Evolutionary conservation across 345 rosid species (phyloP).

Genomic region (Diplotaxis tenuifolia): DNA sequence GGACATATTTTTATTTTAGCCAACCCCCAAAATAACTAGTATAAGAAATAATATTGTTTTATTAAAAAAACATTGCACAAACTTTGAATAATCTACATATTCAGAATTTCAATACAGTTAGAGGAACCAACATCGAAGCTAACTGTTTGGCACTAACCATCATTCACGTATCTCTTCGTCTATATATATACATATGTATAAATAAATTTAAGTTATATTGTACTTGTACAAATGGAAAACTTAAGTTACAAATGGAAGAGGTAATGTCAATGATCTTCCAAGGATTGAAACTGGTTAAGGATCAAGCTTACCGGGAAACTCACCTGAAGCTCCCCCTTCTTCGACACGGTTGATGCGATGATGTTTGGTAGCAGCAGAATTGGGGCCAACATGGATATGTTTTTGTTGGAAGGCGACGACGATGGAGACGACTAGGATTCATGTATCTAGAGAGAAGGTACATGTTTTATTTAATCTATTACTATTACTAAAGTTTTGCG

Average conservation of each 20-base stretch:
- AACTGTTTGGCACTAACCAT: slow-evolving; percentile 27
- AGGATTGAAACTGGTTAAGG: slow-evolving; percentile 50
- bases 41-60: background rate
- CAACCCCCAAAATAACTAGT: background rate
- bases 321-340: slow-evolving; percentile 29
- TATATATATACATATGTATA: slow-evolving; percentile 10
- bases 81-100: slow-evolving; percentile 26
- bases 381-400: slow-evolving; percentile 25
- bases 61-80: background rate
- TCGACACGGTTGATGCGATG: slow-evolving; percentile 24
- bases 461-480: background rate
- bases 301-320: slow-evolving; percentile 40
- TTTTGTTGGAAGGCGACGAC: slow-evolving; percentile 10
- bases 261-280: slow-evolving; percentile 42
- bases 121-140: slow-evolving; percentile 40
- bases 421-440: background rate
- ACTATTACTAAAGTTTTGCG: too few relatives aligned
- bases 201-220: too few relatives aligned
- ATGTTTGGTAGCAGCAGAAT: slow-evolving; percentile 17
- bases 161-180: slow-evolving; percentile 21
- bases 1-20: background rate
- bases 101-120: background rate
- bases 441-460: background rate
- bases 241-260: slow-evolving; percentile 37
- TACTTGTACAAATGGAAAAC: background rate